Conservation (phyloP, 768 basidiomycete genomes). For the Neoboletus subvelutipes region DNA sequence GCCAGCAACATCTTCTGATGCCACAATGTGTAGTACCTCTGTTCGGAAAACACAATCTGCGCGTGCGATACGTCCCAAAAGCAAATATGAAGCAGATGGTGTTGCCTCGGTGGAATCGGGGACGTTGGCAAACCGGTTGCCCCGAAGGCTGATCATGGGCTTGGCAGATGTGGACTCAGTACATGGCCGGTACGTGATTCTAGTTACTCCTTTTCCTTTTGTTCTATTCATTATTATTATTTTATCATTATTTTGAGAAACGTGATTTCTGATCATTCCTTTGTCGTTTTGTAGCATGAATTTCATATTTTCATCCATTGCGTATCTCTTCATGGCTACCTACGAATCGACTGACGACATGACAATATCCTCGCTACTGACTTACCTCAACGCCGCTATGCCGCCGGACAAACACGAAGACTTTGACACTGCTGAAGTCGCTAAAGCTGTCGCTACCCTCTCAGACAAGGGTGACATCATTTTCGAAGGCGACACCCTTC, state of each 20-base stretch:
- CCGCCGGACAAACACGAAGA: slow-evolving; percentile 80
- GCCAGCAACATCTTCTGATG: slow-evolving; percentile 20
- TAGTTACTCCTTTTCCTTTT: neutral
- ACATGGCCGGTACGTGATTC: slow-evolving; percentile 54
- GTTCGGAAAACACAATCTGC: slow-evolving; percentile 24
- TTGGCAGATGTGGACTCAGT: slow-evolving; percentile 62
- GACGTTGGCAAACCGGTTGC: slow-evolving; percentile 18
- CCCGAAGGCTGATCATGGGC: slow-evolving; percentile 28
- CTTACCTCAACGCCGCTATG: slow-evolving; percentile 74
- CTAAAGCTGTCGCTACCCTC: slow-evolving; percentile 44
- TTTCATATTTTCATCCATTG: slow-evolving; percentile 61
- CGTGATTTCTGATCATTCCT: slow-evolving; percentile 8
- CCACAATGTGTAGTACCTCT: slow-evolving; percentile 2
- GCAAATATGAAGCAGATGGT: slow-evolving; percentile 26
- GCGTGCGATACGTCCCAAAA: slow-evolving; percentile 30
- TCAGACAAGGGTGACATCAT: slow-evolving; percentile 48
- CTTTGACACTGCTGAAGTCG: slow-evolving; percentile 75
- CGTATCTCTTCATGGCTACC: slow-evolving; percentile 65
- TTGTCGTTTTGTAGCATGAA: slow-evolving; percentile 40
- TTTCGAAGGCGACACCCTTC: slow-evolving; percentile 50
- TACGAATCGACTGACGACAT: slow-evolving; percentile 67
- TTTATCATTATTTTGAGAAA: slow-evolving; percentile 4
- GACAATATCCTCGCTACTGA: slow-evolving; percentile 64
- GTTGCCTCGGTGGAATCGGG: slow-evolving; percentile 16
- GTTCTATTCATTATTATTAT: slow-evolving; percentile 3